Evolutionary conservation across 306 rosid genomes (phyloP).

Genomic region (Trifolium subterraneum): DNA sequence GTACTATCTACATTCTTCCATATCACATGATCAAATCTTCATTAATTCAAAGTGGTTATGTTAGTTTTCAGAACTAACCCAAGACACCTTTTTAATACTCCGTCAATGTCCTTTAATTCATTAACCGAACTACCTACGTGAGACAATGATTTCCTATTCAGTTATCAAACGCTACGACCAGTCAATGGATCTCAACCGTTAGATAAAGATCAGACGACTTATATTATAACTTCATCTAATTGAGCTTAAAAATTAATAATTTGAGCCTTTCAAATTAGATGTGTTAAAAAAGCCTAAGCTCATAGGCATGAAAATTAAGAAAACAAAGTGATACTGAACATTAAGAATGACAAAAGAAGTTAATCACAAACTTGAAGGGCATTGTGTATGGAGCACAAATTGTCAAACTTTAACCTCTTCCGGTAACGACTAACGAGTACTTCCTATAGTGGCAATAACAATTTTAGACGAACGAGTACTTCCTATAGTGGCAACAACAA

Average conservation of each 20-base stretch:
- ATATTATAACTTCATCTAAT: background rate
- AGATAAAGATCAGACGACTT: too few species aligned
- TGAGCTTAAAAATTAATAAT: background rate
- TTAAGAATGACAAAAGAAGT: background rate
- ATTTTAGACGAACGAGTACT: slow-evolving; percentile 32
- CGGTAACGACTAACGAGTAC: slow-evolving; percentile 24
- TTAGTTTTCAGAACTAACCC: too few species aligned
- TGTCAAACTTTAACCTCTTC: slow-evolving; percentile 36
- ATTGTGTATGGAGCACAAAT: slow-evolving; percentile 14
- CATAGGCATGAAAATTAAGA: too few species aligned
- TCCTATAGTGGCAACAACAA: slow-evolving; percentile 37
- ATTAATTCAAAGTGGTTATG: background rate
- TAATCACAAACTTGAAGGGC: slow-evolving; percentile 31
- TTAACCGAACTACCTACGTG: too few species aligned
- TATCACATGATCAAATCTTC: background rate
- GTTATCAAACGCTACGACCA: background rate
- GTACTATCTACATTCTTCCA: slow-evolving; percentile 8
- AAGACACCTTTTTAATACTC: too few species aligned
- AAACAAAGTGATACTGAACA: too few species aligned
- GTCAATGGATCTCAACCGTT: background rate
- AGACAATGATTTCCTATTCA: too few species aligned
- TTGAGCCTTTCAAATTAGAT: too few species aligned
- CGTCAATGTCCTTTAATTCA: too few species aligned
- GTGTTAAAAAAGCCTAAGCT: too few species aligned
- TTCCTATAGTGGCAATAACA: slow-evolving; percentile 35